These are phyloP conservation scores for Schwanniomyces etchellsii DNA, from an alignment of 1,139 yeast species.

Conservation along the genomic window DNA sequence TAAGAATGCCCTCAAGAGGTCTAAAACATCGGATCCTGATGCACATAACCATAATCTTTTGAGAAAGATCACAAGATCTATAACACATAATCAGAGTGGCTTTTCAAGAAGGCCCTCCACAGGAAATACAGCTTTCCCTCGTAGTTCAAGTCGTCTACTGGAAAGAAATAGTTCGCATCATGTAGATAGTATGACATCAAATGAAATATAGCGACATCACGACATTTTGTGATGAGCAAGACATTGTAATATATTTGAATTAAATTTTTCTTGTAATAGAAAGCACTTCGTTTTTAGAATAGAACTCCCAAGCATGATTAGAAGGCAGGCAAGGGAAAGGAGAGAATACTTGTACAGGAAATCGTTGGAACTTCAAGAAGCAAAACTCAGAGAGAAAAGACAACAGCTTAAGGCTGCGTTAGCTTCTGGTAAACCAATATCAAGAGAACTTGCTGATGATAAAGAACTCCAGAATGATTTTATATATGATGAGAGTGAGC, in stretches of 20 bases:
- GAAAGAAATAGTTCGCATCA: too few relatives aligned
- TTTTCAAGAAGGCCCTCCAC: constrained; percentile 4
- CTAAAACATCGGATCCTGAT: constrained; percentile 21
- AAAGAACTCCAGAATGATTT: constrained; percentile 72
- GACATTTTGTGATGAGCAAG: constrained; percentile 1
- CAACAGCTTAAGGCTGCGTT: constrained; percentile 82
- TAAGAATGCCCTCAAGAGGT: constrained; percentile 40
- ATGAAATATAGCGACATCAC: too few relatives aligned
- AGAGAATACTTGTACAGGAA: constrained; percentile 87
- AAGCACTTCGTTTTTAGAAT: too few relatives aligned
- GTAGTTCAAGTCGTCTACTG: too few relatives aligned
- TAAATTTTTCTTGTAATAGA: too few relatives aligned
- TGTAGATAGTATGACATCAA: too few relatives aligned
- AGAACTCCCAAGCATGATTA: constrained; percentile 54
- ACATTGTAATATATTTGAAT: too few relatives aligned
- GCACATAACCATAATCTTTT: neutral
- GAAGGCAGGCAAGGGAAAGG: constrained; percentile 94
- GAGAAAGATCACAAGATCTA: constrained; percentile 1
- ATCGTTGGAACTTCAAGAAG: constrained; percentile 85
- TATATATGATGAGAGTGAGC: constrained; percentile 76
- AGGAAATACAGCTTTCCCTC: constrained; percentile 6
- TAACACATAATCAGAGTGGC: constrained; percentile 2
- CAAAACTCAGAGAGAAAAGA: constrained; percentile 78
- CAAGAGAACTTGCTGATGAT: constrained; percentile 89
- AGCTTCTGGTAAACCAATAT: constrained; percentile 86